Base-by-base conservation (phyloP, 805 yeast genomes). In the Myxozyma udenii region DNA sequence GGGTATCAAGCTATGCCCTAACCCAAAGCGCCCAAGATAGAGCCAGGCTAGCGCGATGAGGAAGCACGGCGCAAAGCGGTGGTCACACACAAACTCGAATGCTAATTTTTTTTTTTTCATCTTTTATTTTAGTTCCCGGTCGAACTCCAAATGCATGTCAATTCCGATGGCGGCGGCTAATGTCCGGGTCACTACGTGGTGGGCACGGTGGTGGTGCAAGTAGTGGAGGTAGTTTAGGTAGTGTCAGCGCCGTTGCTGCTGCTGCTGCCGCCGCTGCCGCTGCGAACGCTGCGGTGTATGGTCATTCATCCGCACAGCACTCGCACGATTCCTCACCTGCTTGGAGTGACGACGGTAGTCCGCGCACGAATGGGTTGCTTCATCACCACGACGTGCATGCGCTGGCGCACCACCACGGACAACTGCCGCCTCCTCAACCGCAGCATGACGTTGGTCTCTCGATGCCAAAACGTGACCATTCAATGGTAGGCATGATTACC, bases 71-170 rank as follows among this genome's bases (percentile, higher is more conserved):
- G n/a, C n/a, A n/a, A n/a, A n/a, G n/a, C n/a, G n/a, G n/a, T n/a
- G n/a, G n/a, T n/a, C n/a, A n/a, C n/a, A n/a, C n/a, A n/a, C n/a
- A n/a, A n/a, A n/a, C n/a, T n/a, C n/a, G n/a, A n/a, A n/a, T n/a
- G n/a, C n/a, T n/a, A n/a, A n/a, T n/a, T 9, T 44, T 41, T 14
- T 23, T 12, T n/a, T 16, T n/a, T 44, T 12, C 39, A 25, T 14
- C 22, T 22, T 6, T 22, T 35, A 14, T n/a, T 18, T 12, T 42
- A 57, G 60, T 87, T 67, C 76, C 80, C 39, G 84, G 84, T 66
- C 73, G 95, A 64, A 87, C 95, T 2, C 89, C 95, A 33, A 87
- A 86, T 65, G 95, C 95, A 1, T 86, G 95, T 62, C 95, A 86
- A 69, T 86, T 86, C 65, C 78, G 95, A 61, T 87, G 95, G 95